phyloP scores from a whole-genome alignment of 2,329 filamentous ascomycete genomes.

The Ophiosphaerella narmari region DNA sequence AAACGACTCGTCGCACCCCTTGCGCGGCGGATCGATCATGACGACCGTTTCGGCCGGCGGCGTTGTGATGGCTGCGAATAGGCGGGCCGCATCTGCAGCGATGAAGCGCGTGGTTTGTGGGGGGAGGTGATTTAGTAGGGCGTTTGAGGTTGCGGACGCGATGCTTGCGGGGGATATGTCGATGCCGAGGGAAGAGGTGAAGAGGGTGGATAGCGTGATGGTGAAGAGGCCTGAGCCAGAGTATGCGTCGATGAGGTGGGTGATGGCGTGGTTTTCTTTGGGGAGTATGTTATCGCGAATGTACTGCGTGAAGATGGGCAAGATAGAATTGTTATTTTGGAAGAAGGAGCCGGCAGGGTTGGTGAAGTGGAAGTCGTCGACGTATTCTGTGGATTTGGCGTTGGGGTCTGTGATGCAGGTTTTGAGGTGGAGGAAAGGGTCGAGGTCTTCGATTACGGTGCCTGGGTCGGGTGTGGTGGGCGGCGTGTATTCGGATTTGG shows the following conservation, averaged over 20 bases:
- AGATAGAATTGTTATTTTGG: conserved; percentile 99
- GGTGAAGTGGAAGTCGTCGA: conserved; percentile 81
- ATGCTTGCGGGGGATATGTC: conserved; percentile 85
- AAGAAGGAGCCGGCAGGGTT: conserved; percentile 96
- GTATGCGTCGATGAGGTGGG: conserved; percentile 95
- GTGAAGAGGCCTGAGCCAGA: conserved; percentile 97
- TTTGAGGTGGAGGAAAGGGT: conserved; percentile 74
- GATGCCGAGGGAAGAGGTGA: conserved; percentile 81
- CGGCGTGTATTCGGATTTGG: conserved; percentile 48
- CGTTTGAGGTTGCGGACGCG: conserved; percentile 77
- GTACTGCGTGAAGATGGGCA: conserved; percentile 82
- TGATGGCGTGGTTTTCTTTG: conserved; percentile 55
- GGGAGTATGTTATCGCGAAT: conserved; percentile 79
- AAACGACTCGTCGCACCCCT: conserved; percentile 89
- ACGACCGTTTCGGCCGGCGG: conserved; percentile 82
- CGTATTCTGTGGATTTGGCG: conserved; percentile 81
- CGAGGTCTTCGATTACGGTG: conserved; percentile 59
- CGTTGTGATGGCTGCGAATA: conserved; percentile 79
- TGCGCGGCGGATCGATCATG: conserved; percentile 95
- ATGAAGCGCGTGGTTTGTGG: conserved; percentile 77
- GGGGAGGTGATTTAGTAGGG: conserved; percentile 72
- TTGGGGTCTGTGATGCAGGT: conserved; percentile 88
- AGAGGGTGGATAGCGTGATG: conserved; percentile 83
- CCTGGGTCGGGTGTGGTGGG: conserved; percentile 41
- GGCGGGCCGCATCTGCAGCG: conserved; percentile 80